Percentiles rank a stretch among this genome's conserved stretches.
Evolutionary conservation across 2,329 filamentous ascomycete species (phyloP).

Genomic region (Calonectria ilicicola): DNA sequence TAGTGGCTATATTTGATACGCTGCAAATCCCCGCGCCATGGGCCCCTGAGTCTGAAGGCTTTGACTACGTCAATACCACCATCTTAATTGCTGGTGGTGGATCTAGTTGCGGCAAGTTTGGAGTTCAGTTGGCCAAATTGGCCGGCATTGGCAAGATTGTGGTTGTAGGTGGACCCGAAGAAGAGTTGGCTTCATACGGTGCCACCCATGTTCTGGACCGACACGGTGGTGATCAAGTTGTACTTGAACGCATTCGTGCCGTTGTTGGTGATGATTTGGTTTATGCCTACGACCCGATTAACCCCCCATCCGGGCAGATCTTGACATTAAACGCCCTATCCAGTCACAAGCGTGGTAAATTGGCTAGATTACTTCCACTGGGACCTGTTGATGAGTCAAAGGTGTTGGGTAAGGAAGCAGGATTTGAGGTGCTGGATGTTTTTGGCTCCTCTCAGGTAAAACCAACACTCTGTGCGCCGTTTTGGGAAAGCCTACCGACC

Average conservation of each 20-base stretch:
- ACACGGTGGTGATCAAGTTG: background rate
- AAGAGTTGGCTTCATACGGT: background rate
- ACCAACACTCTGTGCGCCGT: background rate
- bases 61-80: background rate
- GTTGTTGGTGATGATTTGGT: slow-evolving; percentile 1
- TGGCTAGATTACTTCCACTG: background rate
- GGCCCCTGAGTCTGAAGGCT: background rate
- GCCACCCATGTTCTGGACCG: background rate
- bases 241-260: background rate
- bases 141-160: slow-evolving; percentile 5
- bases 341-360: background rate
- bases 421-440: background rate
- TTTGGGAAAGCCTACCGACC: background rate
- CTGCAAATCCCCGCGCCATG: background rate
- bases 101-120: background rate
- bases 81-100: slow-evolving; percentile 3
- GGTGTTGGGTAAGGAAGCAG: background rate
- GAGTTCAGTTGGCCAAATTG: slow-evolving; percentile 1
- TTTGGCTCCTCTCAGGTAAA: background rate
- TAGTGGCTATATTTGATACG: background rate
- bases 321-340: background rate
- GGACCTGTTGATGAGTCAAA: background rate
- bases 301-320: background rate
- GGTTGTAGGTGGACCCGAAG: background rate
- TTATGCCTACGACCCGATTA: background rate